These are phyloP conservation scores for Solanum chilense DNA, from an alignment of 257 asterid species.

Conservation along the genomic window DNA sequence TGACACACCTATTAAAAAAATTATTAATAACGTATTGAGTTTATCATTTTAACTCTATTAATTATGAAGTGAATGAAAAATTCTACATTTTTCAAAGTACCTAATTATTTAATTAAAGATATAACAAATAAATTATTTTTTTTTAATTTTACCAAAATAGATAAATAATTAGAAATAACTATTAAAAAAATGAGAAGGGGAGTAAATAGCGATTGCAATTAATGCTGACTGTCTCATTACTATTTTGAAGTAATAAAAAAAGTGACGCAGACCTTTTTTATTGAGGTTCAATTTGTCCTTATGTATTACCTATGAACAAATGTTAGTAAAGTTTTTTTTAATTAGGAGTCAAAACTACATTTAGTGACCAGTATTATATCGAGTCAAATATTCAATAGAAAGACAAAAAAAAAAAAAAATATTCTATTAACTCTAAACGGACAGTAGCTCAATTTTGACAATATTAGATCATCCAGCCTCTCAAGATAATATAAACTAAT, in stretches of 20 bases:
- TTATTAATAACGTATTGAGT: no score
- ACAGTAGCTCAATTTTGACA: not conserved
- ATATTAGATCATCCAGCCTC: not conserved
- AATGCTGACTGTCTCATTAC: not conserved
- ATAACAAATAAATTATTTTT: no score
- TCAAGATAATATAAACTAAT: not conserved
- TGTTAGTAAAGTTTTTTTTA: not conserved
- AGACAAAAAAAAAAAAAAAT: not conserved
- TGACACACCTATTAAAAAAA: no score
- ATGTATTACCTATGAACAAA: not conserved
- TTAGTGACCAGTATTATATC: not conserved
- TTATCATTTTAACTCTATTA: no score
- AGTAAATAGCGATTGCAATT: not conserved
- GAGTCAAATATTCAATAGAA: not conserved
- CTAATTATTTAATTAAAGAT: no score
- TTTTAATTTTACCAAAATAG: no score
- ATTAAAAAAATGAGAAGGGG: no score
- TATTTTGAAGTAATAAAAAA: not conserved
- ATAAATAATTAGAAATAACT: no score
- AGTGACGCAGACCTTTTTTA: not conserved
- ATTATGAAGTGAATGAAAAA: accelerated
- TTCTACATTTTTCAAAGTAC: no score
- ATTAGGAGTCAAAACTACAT: not conserved
- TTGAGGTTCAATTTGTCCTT: not conserved
- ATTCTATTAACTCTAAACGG: not conserved